phyloP scores from a whole-genome alignment of 768 basidiomycete genomes.

The Suillus placidus region DNA sequence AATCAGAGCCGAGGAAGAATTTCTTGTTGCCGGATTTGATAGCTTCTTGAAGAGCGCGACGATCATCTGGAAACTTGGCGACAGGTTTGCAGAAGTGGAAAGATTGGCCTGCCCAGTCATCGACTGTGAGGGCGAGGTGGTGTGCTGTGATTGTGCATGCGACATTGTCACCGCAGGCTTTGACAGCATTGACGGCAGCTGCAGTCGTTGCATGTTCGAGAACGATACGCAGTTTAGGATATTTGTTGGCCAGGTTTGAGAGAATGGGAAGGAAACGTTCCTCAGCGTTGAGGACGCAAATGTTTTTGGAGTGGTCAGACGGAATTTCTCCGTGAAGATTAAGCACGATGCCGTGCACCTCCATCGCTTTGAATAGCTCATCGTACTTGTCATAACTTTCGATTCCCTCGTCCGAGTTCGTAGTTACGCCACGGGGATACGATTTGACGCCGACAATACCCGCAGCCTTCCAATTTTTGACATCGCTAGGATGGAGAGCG shows the following conservation, averaged over 20 bases:
- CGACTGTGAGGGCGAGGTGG: conserved; percentile 91
- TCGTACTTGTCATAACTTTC: conserved; percentile 95
- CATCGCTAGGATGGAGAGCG: conserved; percentile 86
- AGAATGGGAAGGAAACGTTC: conserved; percentile 87
- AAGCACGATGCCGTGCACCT: conserved; percentile 90
- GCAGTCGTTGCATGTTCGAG: conserved; percentile 96
- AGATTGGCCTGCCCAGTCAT: conserved; percentile 95
- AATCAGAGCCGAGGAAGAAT: conserved; percentile 79
- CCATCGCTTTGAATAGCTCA: conserved; percentile 91
- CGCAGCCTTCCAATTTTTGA: conserved; percentile 81
- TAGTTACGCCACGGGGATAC: conserved; percentile 96
- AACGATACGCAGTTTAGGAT: conserved; percentile 91
- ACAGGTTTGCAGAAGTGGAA: conserved; percentile 98
- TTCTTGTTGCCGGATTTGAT: conserved; percentile 64
- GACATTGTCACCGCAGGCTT: conserved; percentile 76
- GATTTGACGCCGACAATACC: conserved; percentile 93
- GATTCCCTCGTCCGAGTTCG: conserved; percentile 94
- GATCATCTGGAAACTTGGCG: conserved; percentile 93
- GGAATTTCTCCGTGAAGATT: conserved; percentile 98
- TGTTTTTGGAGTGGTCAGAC: conserved; percentile 77
- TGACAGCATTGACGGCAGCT: conserved; percentile 86
- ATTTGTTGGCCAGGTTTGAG: conserved; percentile 73
- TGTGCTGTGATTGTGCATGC: conserved; percentile 98
- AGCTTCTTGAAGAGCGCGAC: conserved; percentile 77
- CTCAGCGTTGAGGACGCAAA: conserved; percentile 93